These are phyloP conservation scores for Kluyveromyces nonfermentans DNA, from an alignment of 805 yeast genomes.

Conservation along the genomic window DNA sequence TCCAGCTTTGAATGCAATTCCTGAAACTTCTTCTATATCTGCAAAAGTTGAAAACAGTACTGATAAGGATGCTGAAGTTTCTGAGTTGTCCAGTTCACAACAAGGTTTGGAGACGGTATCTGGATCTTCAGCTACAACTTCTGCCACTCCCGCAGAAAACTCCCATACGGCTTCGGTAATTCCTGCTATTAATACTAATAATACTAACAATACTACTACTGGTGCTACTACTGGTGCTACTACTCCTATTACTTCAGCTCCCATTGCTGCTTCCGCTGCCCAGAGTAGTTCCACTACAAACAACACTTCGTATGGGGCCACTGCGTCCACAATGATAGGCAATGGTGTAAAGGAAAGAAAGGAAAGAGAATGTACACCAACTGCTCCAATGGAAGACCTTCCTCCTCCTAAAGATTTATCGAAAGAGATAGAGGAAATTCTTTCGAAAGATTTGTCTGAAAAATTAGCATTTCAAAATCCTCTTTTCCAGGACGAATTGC, in stretches of 20 bases:
- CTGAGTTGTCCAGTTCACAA: background rate
- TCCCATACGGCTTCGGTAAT: slow-evolving; percentile 16
- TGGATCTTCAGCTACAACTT: slow-evolving; percentile 14
- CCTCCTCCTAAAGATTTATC: slow-evolving; percentile 23
- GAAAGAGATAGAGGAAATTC: slow-evolving; percentile 20
- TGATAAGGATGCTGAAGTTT: background rate
- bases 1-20: background rate
- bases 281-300: slow-evolving; percentile 1
- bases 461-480: slow-evolving; percentile 23
- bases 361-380: slow-evolving; percentile 6
- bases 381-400: slow-evolving; percentile 5
- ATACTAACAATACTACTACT: background rate
- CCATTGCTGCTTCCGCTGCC: slow-evolving; percentile 2
- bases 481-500: slow-evolving; percentile 23
- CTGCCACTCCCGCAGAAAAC: slow-evolving; percentile 12
- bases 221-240: background rate
- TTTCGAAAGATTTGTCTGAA: slow-evolving; percentile 17
- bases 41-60: background rate
- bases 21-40: background rate
- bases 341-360: background rate
- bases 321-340: background rate
- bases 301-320: background rate
- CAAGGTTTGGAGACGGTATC: background rate
- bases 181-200: slow-evolving; percentile 7
- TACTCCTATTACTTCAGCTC: background rate